A percentile compares a stretch with the other conserved stretches of the same genome.
phyloP scores from a whole-genome alignment of 2,329 filamentous ascomycete genomes.

The Fusarium sp. region DNA sequence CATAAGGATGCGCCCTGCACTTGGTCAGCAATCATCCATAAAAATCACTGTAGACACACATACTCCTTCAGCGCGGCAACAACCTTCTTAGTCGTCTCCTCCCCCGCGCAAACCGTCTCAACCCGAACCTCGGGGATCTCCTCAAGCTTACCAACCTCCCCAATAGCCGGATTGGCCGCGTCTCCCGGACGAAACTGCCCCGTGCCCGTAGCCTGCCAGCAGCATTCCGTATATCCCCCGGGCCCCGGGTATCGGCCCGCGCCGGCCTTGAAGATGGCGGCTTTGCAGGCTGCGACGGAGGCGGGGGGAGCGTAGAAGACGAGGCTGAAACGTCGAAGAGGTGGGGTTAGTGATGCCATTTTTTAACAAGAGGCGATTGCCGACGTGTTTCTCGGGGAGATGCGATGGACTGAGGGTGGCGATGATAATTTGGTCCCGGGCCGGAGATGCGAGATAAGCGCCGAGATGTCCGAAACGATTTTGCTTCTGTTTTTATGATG shows the following conservation, averaged over 20 bases:
- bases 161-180: slow-evolving; percentile 69
- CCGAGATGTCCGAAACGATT: not conserved
- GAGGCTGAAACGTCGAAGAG: slow-evolving; percentile 47
- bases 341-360: slow-evolving; percentile 29
- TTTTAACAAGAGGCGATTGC: not conserved
- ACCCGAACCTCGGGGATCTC: slow-evolving; percentile 66
- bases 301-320: slow-evolving; percentile 60
- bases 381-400: not conserved
- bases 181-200: slow-evolving; percentile 72
- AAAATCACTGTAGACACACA: not conserved
- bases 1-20: slow-evolving; percentile 44
- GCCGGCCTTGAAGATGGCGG: slow-evolving; percentile 65
- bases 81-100: slow-evolving; percentile 62
- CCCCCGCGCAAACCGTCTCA: slow-evolving; percentile 68
- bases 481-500: slow-evolving; percentile 9
- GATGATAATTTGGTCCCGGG: slow-evolving; percentile 4
- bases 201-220: slow-evolving; percentile 60
- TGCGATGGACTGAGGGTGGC: slow-evolving; percentile 8
- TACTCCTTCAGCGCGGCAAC: slow-evolving; percentile 69
- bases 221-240: slow-evolving; percentile 64
- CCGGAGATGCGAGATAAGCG: slow-evolving; percentile 5
- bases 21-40: slow-evolving; percentile 1
- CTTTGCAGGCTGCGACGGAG: slow-evolving; percentile 59
- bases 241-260: slow-evolving; percentile 60
- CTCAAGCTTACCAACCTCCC: slow-evolving; percentile 64